These are phyloP conservation scores for Dendrobium catenatum DNA, from an alignment of 106 monocot genomes.

Conservation along the genomic window DNA sequence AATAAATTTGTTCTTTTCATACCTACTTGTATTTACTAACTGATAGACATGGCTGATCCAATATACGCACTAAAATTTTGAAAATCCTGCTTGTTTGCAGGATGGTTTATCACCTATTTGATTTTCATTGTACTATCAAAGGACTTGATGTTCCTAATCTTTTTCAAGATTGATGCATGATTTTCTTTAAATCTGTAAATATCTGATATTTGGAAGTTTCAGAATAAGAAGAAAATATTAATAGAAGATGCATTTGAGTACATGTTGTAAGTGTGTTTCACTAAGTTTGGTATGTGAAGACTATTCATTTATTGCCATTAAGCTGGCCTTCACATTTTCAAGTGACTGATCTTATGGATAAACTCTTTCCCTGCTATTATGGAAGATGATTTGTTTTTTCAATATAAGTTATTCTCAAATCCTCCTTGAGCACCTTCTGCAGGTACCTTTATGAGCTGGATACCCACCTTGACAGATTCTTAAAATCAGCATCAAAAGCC, in stretches of 20 bases:
- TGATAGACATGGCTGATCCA: neutral
- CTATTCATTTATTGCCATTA: neutral
- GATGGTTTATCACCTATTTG: too few relatives aligned
- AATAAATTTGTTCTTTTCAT: neutral
- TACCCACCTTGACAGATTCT: constrained; percentile 64
- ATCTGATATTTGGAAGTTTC: neutral
- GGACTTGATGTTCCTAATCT: too few relatives aligned
- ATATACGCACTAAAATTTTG: neutral
- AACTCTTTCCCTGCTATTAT: neutral
- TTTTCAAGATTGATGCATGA: too few relatives aligned
- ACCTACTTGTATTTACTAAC: neutral
- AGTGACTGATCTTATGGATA: neutral
- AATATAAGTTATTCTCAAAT: neutral
- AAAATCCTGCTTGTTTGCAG: neutral
- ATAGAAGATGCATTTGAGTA: neutral
- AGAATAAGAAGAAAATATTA: neutral
- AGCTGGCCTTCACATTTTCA: neutral
- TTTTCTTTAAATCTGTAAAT: neutral
- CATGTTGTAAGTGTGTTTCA: neutral
- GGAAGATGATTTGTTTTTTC: neutral
- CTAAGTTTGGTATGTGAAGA: neutral
- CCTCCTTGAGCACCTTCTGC: neutral
- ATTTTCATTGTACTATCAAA: too few relatives aligned
- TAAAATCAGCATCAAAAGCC: constrained; percentile 61
- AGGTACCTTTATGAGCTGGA: constrained; percentile 83